Evolutionary conservation across 208 protist genomes (phyloP), one percentile per base, ranked within the genome.

Genomic region (Zelonia costaricensis): DNA sequence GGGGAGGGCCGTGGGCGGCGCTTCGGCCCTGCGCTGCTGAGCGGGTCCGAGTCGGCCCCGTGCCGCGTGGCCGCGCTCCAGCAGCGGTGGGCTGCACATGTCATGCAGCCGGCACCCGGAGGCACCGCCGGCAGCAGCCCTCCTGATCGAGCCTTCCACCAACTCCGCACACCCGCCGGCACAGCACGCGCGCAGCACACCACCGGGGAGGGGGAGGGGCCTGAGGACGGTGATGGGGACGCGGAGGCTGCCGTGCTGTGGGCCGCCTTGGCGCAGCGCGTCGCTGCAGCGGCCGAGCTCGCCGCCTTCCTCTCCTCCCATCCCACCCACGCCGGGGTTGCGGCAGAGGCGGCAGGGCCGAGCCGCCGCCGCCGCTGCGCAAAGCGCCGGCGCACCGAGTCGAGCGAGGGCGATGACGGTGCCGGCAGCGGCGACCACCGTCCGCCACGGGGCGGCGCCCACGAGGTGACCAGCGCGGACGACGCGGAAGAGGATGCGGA

Each of bases 261-360:
- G 66, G 45, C 27, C 7, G 66, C 66, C 22, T 51, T 72, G n/a
- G 40, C 66, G 43, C 66, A 72, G 51, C 66, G 66, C n/a, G 38
- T 72, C 31, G 66, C 66, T 0, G 66, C 66, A 2, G 31, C 57
- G 25, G 36, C 28, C 0, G 66, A 72, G 39, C 13, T 72, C 23
- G 64, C 48, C 22, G 13, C 45, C 18, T 72, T 72, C 18, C 22
- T 72, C n/a, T 65, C 66, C 18, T 40, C 57, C 0, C 47, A 70
- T 39, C 63, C 52, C 15, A 38, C 53, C 5, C 20, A 45, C 10
- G 38, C 20, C 20, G 28, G 20, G 10, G 18, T 25, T 55, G 49
- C 30, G 31, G 20, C 31, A 16, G 49, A 28, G 23, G 25, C 52
- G 20, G 22, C 38, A 16, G 42, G 10, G 16, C 5, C n/a, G n/a